Base-by-base conservation (phyloP, 1,284 basidiomycete species). In the Malassezia arunalokei region DNA sequence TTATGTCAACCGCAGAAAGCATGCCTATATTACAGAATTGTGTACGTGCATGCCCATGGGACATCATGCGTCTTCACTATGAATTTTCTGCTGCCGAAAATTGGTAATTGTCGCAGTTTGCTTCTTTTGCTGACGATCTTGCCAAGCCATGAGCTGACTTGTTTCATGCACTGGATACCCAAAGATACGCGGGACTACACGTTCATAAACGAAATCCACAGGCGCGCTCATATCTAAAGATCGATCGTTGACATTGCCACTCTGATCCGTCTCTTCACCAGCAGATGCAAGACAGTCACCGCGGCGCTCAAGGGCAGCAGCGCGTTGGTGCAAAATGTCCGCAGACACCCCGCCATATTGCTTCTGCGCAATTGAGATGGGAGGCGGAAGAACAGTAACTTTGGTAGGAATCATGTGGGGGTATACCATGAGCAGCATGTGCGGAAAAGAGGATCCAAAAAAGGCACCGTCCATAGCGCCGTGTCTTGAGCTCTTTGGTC, bases 381-480 rank as follows among this genome's bases (percentile, higher is more conserved):
- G 31, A 2, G 15, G 32, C 6, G 54, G 37, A 5, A 58, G 49
- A 2, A 59, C 53, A 1, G 64, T 62, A 14, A 64, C 64, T 38
- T 71, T 71, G 41, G 59, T 60, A 77, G 83, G 51, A 79, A 84
- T 9, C 86, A 92, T 65, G 60, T 77, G 14, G 77, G 80, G 57
- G 86, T 91, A 57, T 75, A 81, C 40, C 76, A 79, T 56, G 80
- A 86, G 66, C n/a, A 73, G 58, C 66, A 73, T 71, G 44, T 73
- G 70, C 14, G 70, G 68, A 41, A 73, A 73, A 5, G 66, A 65
- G 53, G 60, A 66, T 12, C 70, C 70, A 40, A 73, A 73, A 44
- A 69, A 73, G 12, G 70, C 68, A n/a, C 70, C 70, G 42, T 73
- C 70, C n/a, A 73, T 70, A 7, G 70, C 69, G 15, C 68, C 69